Conservation (phyloP, 345 rosid genomes). For the Odontarrhena argentea region DNA sequence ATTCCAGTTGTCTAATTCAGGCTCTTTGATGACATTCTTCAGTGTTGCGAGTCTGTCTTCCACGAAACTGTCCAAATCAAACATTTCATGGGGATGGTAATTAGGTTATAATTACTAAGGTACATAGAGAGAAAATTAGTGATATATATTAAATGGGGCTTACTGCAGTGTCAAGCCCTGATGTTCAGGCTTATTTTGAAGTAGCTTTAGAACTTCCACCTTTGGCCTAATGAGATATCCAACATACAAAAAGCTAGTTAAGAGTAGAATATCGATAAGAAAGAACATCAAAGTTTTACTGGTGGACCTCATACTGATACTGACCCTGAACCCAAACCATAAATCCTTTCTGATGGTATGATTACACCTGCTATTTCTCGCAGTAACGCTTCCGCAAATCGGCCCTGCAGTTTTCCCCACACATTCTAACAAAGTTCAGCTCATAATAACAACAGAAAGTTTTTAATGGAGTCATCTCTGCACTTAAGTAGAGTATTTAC, state of each 20-base stretch:
- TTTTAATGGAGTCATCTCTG: neutral
- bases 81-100: slow-evolving; percentile 13
- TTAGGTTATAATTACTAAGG: neutral
- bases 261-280: neutral
- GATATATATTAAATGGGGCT: slow-evolving; percentile 18
- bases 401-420: slow-evolving; percentile 49
- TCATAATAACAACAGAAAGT: neutral
- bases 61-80: slow-evolving; percentile 61
- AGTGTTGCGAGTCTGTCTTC: slow-evolving; percentile 92
- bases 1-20: slow-evolving; percentile 82
- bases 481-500: neutral
- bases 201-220: slow-evolving; percentile 82
- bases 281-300: slow-evolving; percentile 4
- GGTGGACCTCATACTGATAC: slow-evolving; percentile 50
- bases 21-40: slow-evolving; percentile 86
- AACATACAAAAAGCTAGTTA: neutral
- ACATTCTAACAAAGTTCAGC: slow-evolving; percentile 11
- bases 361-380: slow-evolving; percentile 73
- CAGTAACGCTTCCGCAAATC: slow-evolving; percentile 78
- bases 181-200: slow-evolving; percentile 76
- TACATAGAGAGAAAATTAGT: neutral
- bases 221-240: slow-evolving; percentile 54
- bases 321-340: slow-evolving; percentile 82
- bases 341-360: slow-evolving; percentile 75
- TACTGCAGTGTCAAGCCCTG: slow-evolving; percentile 74